These are phyloP conservation scores for Lactuca saligna DNA, from an alignment of 129 eudicot genomes.

Conservation along the genomic window DNA sequence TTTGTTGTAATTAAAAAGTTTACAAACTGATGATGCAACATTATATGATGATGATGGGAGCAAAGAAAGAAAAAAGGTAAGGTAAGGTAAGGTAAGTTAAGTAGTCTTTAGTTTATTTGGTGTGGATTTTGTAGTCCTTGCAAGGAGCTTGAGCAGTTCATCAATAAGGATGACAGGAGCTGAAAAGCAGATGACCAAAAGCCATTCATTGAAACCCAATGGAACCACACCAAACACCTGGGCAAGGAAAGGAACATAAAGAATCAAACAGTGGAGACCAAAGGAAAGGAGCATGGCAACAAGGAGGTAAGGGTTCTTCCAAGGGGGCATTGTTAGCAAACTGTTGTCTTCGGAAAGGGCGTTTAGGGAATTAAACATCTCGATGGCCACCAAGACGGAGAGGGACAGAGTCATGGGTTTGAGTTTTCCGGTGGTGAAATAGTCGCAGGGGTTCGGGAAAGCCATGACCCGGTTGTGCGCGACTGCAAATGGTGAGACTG, in stretches of 20 bases:
- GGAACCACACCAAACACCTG: constrained; percentile 69
- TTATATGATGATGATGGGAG: too few species aligned
- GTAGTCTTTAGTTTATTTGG: constrained; percentile 49
- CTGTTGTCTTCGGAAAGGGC: constrained; percentile 77
- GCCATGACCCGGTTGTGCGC: constrained; percentile 43
- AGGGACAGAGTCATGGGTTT: constrained; percentile 74
- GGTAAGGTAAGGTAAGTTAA: neutral
- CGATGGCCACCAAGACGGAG: constrained; percentile 73
- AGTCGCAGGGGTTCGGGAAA: constrained; percentile 72
- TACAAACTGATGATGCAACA: too few species aligned
- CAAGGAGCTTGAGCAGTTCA: constrained; percentile 49
- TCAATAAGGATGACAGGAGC: constrained; percentile 69
- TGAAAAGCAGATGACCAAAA: constrained; percentile 58
- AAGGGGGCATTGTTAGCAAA: constrained; percentile 70
- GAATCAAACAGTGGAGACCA: constrained; percentile 63
- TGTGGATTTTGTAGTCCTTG: constrained; percentile 46
- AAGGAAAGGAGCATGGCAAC: constrained; percentile 62
- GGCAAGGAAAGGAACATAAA: constrained; percentile 64
- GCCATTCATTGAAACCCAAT: constrained; percentile 51
- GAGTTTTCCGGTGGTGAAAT: constrained; percentile 67
- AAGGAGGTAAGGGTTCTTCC: constrained; percentile 78
- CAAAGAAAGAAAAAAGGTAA: too few species aligned
- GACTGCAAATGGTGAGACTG: constrained; percentile 57
- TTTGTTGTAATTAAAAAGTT: too few species aligned
- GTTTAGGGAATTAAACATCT: constrained; percentile 77